Conservation (phyloP, 2,329 filamentous ascomycete species). For the Eutypa lata region DNA sequence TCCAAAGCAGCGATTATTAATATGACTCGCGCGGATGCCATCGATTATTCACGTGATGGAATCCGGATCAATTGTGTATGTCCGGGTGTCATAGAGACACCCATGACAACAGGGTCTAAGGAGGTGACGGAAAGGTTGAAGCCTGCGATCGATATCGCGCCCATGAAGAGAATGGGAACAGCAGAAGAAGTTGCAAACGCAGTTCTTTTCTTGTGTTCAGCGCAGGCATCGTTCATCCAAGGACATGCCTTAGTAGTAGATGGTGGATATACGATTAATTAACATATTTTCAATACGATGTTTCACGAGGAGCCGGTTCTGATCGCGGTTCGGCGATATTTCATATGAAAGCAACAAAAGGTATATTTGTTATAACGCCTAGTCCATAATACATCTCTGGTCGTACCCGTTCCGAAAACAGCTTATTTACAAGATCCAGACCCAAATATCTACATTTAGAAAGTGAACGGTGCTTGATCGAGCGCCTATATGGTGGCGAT, state of each 20-base stretch:
- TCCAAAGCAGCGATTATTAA: slow-evolving; percentile 58
- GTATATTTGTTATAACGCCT: background rate
- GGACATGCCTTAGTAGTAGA: slow-evolving; percentile 51
- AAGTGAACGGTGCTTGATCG: background rate
- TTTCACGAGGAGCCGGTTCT: background rate
- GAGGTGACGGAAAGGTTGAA: slow-evolving; percentile 37
- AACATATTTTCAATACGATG: background rate
- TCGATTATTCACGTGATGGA: slow-evolving; percentile 48
- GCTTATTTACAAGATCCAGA: no score
- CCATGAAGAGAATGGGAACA: slow-evolving; percentile 49
- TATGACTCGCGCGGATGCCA: slow-evolving; percentile 54
- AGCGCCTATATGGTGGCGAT: slow-evolving; percentile 10
- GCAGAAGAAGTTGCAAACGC: slow-evolving; percentile 47
- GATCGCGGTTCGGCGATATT: background rate
- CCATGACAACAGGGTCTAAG: slow-evolving; percentile 39
- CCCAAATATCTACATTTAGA: background rate
- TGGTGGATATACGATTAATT: slow-evolving; percentile 50
- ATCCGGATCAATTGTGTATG: slow-evolving; percentile 38
- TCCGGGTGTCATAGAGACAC: slow-evolving; percentile 43
- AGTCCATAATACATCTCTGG: no score
- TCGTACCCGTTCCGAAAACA: no score
- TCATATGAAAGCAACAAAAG: background rate
- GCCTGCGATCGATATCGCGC: slow-evolving; percentile 42
- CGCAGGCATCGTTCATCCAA: slow-evolving; percentile 47
- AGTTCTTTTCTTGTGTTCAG: slow-evolving; percentile 47